A percentile compares a stretch with the other conserved stretches of the same genome.
These are phyloP conservation scores for Venturia asperata DNA, from an alignment of 2,329 filamentous ascomycete species.

Conservation along the genomic window DNA sequence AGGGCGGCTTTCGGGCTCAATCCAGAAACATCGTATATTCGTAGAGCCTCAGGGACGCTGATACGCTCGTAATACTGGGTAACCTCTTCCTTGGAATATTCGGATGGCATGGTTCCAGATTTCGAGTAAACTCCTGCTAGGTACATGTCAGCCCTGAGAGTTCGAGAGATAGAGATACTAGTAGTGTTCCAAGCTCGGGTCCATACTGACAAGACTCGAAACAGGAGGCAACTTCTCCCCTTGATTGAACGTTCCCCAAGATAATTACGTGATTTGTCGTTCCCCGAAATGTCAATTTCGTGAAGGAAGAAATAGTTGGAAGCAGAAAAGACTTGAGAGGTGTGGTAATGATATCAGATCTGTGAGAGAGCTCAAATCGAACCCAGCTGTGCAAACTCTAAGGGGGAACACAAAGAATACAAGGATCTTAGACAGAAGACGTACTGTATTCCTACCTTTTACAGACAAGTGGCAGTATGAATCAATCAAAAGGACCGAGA, in stretches of 20 bases:
- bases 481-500: not conserved
- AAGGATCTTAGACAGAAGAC: not conserved
- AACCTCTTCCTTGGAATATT: conserved; percentile 27
- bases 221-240: not conserved
- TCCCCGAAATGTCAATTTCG: too few species aligned
- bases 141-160: not conserved
- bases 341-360: not conserved
- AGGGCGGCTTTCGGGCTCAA: conserved; percentile 26
- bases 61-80: conserved; percentile 33
- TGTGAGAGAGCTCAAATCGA: not conserved
- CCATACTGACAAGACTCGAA: not conserved
- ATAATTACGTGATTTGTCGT: not conserved
- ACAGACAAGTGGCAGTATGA: not conserved
- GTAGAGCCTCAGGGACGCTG: conserved; percentile 26
- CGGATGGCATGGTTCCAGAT: not conserved
- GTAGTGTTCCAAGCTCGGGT: not conserved
- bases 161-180: not conserved
- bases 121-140: not conserved
- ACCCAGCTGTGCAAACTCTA: not conserved
- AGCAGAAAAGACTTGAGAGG: not conserved
- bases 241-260: not conserved
- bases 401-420: not conserved
- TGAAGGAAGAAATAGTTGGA: not conserved
- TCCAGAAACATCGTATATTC: conserved; percentile 25
- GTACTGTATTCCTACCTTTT: not conserved